Base-by-base conservation (phyloP, 306 rosid species). In the Medicago arabica region DNA sequence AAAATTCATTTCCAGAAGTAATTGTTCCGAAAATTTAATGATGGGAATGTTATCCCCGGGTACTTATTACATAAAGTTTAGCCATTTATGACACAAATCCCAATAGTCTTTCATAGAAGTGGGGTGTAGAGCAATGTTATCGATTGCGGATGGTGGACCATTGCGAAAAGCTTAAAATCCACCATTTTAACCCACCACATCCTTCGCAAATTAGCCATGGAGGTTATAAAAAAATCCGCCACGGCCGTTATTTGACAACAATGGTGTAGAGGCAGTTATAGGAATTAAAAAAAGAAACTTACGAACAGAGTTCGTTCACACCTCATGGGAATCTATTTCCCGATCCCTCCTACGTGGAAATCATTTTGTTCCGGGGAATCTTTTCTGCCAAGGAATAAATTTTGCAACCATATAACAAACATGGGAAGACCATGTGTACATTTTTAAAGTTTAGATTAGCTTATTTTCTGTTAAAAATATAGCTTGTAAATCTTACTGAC, bases 391-490 rank as follows among this genome's bases (percentile, higher is more conserved):
- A 40, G 9, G 44, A 40, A 40, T 40, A 40, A 40, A 46, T 13
- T 46, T 46, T 46, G 51, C 12, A 46, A 46, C 51, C n/a, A 46
- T 12, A 13, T 13, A 46, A 4, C 51, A 46, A 15, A 1, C 2
- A 16, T 16, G 57, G 57, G 5, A 51, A 19, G 3, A 21, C 55
- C 16, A 53, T 39, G 54, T 14, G 15, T 9, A 54, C 10, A 46
- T 58, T 51, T 49, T 57, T 8, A 67, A 58, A 58, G 28, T 55
- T 23, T 55, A 68, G 59, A 67, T 76, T 40, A 67, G 81, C 58
- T 57, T 28, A 58, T 9, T 54, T 55, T 57, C 3, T 13, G 62
- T 58, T 46, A 17, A 34, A 58, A 58, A 59, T 39, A 57, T 39
- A 57, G 51, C 51, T 28, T 67, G 43, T 73, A 69, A 67, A 55